Evolutionary conservation across 345 rosid genomes (phyloP), one percentile per base, ranked within the genome.

Genomic region (Isatis tinctoria): DNA sequence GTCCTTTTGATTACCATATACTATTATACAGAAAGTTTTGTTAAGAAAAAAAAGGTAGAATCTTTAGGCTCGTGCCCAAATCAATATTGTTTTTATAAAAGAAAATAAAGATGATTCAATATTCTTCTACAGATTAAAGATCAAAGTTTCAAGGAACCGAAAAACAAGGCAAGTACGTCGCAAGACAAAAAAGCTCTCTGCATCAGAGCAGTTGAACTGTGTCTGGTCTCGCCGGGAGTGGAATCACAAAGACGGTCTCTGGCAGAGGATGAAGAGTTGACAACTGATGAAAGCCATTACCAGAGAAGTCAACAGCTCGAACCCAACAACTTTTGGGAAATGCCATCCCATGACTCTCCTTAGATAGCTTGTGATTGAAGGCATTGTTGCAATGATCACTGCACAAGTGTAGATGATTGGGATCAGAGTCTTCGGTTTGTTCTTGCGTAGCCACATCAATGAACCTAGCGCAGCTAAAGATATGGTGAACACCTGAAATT

Each of bases 401-500:
- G 97, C 97, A 74, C 96, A 95, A 1, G 83, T 78, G 81, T 95
- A 95, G 59, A 95, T 88, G 72, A 92, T 82, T 14, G 97, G 97
- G 78, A 95, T 84, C 82, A 92, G 77, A 5, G 91, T 82, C 86
- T 82, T 95, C 7, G 99, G 97, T 56, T 95, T 95, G 87, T 90
- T 95, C 78, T 92, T 92, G 66, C 98, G 86, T 48, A 94, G 93
- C 97, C 98, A 93, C 88, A 93, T 94, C 83, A 94, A 78, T 16
- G 98, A 94, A 67, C 97, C 98, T 81, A 91, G 81, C 3, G 98
- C 98, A 39, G 97, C 96, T 65, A 94, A 86, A 36, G 98, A 94
- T 80, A 94, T 85, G 14, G 91, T 86, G 63, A 94, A 82, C 77
- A 91, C 95, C 98, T 91, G 86, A 74, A 30, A 57, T 52, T 56